Evolutionary conservation across 2,329 filamentous ascomycete genomes (phyloP).

Genomic region (Fusarium xyrophilum): DNA sequence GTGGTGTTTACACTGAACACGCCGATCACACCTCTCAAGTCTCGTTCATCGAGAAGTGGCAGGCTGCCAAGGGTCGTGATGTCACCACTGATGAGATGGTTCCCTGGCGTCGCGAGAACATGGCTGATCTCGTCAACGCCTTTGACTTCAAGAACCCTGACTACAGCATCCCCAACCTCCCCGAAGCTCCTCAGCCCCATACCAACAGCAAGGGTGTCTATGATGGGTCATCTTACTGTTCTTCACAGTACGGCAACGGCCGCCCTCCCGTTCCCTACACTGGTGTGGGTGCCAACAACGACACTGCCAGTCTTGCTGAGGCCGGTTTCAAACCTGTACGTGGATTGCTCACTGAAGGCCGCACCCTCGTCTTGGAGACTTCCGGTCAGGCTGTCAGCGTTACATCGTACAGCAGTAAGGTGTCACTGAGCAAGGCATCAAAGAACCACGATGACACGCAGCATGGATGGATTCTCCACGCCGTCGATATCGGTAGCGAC

Average conservation of each 20-base stretch:
- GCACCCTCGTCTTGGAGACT: background rate
- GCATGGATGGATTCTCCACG: background rate
- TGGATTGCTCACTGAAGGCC: background rate
- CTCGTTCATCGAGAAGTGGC: background rate
- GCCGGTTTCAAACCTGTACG: conserved; percentile 3
- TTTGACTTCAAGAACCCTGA: conserved; percentile 8
- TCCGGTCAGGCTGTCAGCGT: background rate
- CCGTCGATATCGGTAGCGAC: background rate
- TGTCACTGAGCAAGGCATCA: background rate
- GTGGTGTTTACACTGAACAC: conserved; percentile 9
- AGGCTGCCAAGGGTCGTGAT: conserved; percentile 5
- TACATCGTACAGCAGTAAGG: rapidly evolving
- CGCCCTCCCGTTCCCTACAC: background rate
- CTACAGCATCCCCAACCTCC: background rate
- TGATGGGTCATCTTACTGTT: background rate
- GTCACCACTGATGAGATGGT: background rate
- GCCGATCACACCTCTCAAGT: conserved; percentile 4
- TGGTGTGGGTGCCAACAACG: background rate
- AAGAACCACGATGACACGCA: background rate
- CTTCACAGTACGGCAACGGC: background rate
- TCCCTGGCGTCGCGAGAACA: conserved; percentile 7
- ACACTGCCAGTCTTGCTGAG: background rate
- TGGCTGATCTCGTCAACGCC: conserved; percentile 11
- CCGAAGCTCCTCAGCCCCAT: background rate
- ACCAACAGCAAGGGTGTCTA: background rate